A percentile compares a stretch with the other conserved stretches of the same genome.
phyloP scores from a whole-genome alignment of 2,329 filamentous ascomycete species.

The Calonectria pseudoturangicola region DNA sequence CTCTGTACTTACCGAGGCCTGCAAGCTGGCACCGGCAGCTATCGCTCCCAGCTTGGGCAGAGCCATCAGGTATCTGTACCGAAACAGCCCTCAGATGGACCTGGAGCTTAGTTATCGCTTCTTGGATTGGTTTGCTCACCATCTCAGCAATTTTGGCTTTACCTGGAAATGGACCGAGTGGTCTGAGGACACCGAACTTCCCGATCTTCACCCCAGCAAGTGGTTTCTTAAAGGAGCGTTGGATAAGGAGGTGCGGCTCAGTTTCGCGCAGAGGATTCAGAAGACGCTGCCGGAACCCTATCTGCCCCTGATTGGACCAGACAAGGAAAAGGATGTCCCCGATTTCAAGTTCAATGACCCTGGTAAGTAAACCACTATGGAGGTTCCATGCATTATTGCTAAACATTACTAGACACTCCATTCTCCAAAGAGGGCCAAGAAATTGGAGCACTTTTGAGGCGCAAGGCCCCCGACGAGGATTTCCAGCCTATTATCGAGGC shows the following conservation, averaged over 20 bases:
- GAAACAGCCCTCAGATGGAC: conserved; percentile 87
- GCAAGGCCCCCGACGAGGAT: conserved; percentile 90
- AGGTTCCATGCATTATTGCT: background rate
- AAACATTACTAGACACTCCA: conserved; percentile 77
- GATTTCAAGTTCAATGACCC: conserved; percentile 92
- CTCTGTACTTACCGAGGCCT: conserved; percentile 93
- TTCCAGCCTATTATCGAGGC: conserved; percentile 87
- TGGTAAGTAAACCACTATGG: conserved; percentile 68
- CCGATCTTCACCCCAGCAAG: conserved; percentile 88
- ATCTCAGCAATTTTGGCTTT: conserved; percentile 98
- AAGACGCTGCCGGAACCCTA: conserved; percentile 92
- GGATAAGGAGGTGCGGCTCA: conserved; percentile 97
- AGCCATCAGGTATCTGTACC: conserved; percentile 93
- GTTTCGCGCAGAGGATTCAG: conserved; percentile 96
- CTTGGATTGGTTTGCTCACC: conserved; percentile 98
- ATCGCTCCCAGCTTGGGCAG: conserved; percentile 95
- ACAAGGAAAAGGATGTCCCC: conserved; percentile 96
- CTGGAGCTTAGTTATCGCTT: conserved; percentile 91
- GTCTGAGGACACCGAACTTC: conserved; percentile 88
- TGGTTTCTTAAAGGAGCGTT: conserved; percentile 93
- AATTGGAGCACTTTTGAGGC: conserved; percentile 85
- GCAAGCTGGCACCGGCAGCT: conserved; percentile 96
- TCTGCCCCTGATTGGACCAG: conserved; percentile 85
- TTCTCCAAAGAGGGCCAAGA: conserved; percentile 91
- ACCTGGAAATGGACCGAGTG: conserved; percentile 99